Evolutionary conservation across 2,329 filamentous ascomycete genomes (phyloP), one percentile per base, ranked within the genome.

Genomic region (Monilinia laxa): DNA sequence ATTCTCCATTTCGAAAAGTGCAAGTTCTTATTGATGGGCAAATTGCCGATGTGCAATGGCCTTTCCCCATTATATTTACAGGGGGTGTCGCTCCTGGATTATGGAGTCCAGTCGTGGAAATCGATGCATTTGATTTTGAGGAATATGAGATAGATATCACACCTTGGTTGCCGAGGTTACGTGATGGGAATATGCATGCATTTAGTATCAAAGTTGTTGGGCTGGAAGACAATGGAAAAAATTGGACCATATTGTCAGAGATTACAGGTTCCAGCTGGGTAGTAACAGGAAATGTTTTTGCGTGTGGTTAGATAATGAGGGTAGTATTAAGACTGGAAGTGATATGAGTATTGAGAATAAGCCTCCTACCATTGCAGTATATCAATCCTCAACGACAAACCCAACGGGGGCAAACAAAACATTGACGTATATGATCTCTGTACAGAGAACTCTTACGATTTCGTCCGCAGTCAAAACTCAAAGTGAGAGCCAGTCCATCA

Each of bases 61-160:
- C 91, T 0, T 93, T 90, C 72, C 90, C 90, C 0, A 83, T 91
- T 35, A 87, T 94, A 54, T 93, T 92, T 72, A 92, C 91, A 0
- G 91, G 91, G 3, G 91, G 91, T 1, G 82, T 94, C 3, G 87
- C 88, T 1, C 90, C 90, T 4, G 85, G 86, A 1, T 82, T 93
- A 52, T 92, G 92, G 83, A 82, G 89, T 4, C 91, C 90, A 0
- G 82, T 93, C 63, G 90, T 90, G 1, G 90, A 90, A 0, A 85
- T 89, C 31, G 86, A 94, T 72, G 86, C 90, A 0, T 93, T 92
- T 75, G 90, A 93, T 73, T 79, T 94, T 45, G 81, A 84, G 51
- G 90, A 93, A 74, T 87, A 91, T 70, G 89, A 93, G 74, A 90
- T 95, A 69, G 91, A 94, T 74, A 86, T 94, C 57, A 88, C 89